Percentiles rank a stretch among this genome's conserved stretches.
Evolutionary conservation across 2,329 filamentous ascomycete species (phyloP).

Genomic region (Thielaviopsis musarum): DNA sequence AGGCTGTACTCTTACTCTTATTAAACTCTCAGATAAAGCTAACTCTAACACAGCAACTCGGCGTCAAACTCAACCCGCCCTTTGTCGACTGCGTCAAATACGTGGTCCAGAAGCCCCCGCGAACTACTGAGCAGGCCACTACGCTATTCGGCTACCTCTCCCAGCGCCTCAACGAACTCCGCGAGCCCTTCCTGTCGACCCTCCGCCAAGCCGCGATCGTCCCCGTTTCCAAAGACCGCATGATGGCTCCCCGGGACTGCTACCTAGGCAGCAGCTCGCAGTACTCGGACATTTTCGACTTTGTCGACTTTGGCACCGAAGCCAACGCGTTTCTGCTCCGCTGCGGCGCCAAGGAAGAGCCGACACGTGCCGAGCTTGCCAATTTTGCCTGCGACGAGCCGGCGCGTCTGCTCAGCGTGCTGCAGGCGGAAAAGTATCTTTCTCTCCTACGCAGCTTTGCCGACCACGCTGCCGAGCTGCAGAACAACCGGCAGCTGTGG

Average conservation of each 20-base stretch:
- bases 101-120: conserved; percentile 56
- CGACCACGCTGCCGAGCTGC: conserved; percentile 51
- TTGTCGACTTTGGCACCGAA: conserved; percentile 79
- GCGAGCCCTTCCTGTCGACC: conserved; percentile 38
- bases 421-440: conserved; percentile 79
- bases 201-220: conserved; percentile 54
- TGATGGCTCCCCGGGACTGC: conserved; percentile 11
- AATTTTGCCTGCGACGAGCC: conserved; percentile 71
- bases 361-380: conserved; percentile 73
- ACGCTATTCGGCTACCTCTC: conserved; percentile 73
- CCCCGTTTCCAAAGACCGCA: conserved; percentile 32
- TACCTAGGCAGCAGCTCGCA: conserved; percentile 57
- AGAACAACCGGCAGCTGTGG: conserved; percentile 64
- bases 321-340: conserved; percentile 80
- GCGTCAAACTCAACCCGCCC: conserved; percentile 65
- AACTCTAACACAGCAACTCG: conserved; percentile 46
- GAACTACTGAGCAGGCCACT: conserved; percentile 46
- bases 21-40: neutral
- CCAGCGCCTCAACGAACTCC: conserved; percentile 57
- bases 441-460: conserved; percentile 67
- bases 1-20: neutral
- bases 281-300: conserved; percentile 89
- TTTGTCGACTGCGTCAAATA: conserved; percentile 61
- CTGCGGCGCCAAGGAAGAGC: conserved; percentile 81
- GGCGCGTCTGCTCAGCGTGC: conserved; percentile 58